Evolutionary conservation across 1,284 basidiomycete species (phyloP).

Genomic region (Apiotrichum porosum): DNA sequence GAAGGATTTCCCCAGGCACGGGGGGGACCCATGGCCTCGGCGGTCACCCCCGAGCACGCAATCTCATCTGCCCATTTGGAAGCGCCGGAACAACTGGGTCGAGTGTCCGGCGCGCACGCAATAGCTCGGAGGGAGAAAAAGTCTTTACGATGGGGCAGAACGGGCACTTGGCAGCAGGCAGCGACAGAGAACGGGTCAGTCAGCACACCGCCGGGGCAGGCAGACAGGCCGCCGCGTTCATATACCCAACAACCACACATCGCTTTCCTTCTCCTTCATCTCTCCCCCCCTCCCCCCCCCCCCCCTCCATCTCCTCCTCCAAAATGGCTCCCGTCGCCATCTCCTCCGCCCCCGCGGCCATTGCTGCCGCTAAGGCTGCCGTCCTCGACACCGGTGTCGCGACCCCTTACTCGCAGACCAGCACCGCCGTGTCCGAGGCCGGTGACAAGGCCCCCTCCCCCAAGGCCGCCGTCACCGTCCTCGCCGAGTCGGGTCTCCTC

Average conservation of each 20-base stretch:
- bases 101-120: too few species aligned
- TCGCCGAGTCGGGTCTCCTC: conserved; percentile 24
- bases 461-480: conserved; percentile 21
- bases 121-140: too few species aligned
- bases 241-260: background rate
- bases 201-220: too few species aligned
- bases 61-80: too few species aligned
- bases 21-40: too few species aligned
- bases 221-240: too few species aligned
- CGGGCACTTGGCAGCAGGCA: too few species aligned
- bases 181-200: too few species aligned
- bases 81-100: too few species aligned
- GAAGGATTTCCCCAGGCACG: too few species aligned
- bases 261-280: background rate
- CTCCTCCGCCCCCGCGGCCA: background rate
- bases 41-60: too few species aligned
- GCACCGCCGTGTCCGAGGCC: conserved; percentile 42
- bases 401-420: conserved; percentile 36
- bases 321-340: conserved; percentile 14
- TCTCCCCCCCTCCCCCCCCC: background rate
- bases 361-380: conserved; percentile 9
- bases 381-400: conserved; percentile 27
- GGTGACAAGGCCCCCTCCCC: conserved; percentile 20
- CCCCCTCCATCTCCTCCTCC: background rate
- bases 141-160: too few species aligned